phyloP scores from a whole-genome alignment of 2,329 filamentous ascomycete species.

The Westerdykella aurantiaca region DNA sequence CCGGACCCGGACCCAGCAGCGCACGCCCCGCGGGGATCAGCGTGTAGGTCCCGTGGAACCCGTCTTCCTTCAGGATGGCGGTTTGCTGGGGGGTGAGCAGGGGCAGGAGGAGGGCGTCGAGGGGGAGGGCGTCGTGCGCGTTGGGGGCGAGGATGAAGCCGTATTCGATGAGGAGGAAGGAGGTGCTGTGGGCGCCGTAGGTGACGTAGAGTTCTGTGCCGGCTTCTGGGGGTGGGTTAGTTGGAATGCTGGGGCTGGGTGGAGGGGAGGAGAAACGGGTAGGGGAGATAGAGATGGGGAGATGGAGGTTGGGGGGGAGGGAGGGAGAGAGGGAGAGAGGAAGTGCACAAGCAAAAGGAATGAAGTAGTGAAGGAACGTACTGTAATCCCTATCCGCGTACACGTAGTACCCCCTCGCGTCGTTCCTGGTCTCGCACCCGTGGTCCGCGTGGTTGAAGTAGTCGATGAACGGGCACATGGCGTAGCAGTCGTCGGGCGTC shows the following conservation, averaged over 20 bases:
- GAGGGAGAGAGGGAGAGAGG: background rate
- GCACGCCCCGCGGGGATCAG: slow-evolving; percentile 4
- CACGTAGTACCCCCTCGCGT: slow-evolving; percentile 50
- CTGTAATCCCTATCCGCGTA: slow-evolving; percentile 48
- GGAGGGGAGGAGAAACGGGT: too few relatives aligned
- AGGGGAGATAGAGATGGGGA: background rate
- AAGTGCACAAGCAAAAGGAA: too few relatives aligned
- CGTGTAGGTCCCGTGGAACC: slow-evolving; percentile 37
- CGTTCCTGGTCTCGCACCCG: slow-evolving; percentile 50
- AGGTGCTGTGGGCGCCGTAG: slow-evolving; percentile 66
- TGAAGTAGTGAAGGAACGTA: slow-evolving; percentile 13
- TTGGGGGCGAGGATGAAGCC: slow-evolving; percentile 42
- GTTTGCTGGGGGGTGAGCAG: slow-evolving; percentile 27
- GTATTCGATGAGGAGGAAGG: slow-evolving; percentile 66
- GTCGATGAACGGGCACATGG: slow-evolving; percentile 66
- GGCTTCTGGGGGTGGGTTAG: slow-evolving; percentile 14
- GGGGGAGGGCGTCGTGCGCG: slow-evolving; percentile 36
- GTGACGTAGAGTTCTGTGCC: slow-evolving; percentile 64
- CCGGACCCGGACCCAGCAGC: background rate
- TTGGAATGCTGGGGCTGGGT: background rate
- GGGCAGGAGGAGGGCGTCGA: slow-evolving; percentile 41
- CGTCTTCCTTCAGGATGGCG: slow-evolving; percentile 38
- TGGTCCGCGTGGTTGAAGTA: slow-evolving; percentile 57
- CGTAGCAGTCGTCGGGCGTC: slow-evolving; percentile 55
- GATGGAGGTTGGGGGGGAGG: background rate